Evolutionary conservation across 106 monocot genomes (phyloP).

Genomic region (Cymbidium sinense): DNA sequence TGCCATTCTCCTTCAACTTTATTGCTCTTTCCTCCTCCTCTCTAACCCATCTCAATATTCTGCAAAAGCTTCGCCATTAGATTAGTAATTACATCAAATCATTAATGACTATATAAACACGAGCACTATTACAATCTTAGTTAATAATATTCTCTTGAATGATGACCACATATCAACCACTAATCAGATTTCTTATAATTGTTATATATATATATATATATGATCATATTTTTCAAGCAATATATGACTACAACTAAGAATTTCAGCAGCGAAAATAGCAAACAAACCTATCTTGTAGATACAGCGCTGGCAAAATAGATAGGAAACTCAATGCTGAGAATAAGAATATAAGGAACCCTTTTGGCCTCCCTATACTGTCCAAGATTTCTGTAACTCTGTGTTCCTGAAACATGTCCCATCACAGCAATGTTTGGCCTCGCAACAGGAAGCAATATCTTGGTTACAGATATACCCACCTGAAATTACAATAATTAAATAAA

Average conservation of each 20-base stretch:
- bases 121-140: neutral
- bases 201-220: no score
- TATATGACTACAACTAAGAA: neutral
- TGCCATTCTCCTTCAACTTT: slow-evolving; percentile 24
- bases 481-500: neutral
- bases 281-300: slow-evolving; percentile 47
- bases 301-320: slow-evolving; percentile 51
- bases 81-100: neutral
- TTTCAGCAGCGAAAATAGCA: neutral
- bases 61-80: slow-evolving; percentile 8
- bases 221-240: neutral
- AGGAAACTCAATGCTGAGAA: slow-evolving; percentile 46
- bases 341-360: slow-evolving; percentile 37
- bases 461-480: slow-evolving; percentile 41
- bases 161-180: neutral
- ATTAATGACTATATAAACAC: neutral
- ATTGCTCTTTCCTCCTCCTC: slow-evolving; percentile 37
- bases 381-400: slow-evolving; percentile 37
- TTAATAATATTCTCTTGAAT: neutral
- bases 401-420: slow-evolving; percentile 39
- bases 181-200: neutral
- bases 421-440: slow-evolving; percentile 45
- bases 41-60: slow-evolving; percentile 48
- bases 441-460: slow-evolving; percentile 46
- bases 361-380: slow-evolving; percentile 42